These are phyloP conservation scores for Tulasnella sp. DNA, from an alignment of 768 basidiomycete species.

Conservation along the genomic window DNA sequence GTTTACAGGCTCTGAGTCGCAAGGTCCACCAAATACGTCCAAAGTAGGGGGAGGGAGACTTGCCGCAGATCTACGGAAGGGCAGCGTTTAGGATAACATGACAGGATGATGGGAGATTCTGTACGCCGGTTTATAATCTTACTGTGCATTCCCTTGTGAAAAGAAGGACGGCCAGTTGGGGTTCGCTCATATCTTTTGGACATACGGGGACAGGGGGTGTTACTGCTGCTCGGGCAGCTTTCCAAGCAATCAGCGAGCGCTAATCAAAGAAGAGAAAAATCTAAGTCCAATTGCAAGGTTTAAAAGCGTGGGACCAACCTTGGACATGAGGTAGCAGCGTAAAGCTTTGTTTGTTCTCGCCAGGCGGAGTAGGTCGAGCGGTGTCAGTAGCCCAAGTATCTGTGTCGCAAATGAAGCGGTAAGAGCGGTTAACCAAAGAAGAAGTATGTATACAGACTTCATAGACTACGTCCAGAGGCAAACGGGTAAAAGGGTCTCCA, in stretches of 20 bases:
- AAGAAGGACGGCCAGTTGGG: neutral
- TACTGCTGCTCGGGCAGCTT: neutral
- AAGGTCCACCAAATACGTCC: neutral
- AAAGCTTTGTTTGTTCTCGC: conserved; percentile 2
- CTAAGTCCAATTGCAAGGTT: no score
- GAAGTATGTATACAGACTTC: neutral
- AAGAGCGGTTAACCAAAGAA: neutral
- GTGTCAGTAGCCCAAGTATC: neutral
- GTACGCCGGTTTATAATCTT: neutral
- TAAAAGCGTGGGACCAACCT: neutral
- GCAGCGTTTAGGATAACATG: neutral
- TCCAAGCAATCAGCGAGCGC: neutral
- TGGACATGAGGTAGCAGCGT: neutral
- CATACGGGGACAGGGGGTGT: neutral
- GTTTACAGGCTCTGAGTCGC: neutral
- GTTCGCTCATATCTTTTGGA: neutral
- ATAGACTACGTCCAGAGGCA: conserved; percentile 14
- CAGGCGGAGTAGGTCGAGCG: neutral
- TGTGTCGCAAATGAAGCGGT: neutral
- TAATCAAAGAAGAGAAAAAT: no score
- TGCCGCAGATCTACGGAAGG: neutral
- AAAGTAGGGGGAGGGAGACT: neutral
- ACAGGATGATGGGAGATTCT: neutral
- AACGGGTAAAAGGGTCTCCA: neutral
- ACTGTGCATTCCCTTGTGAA: conserved; percentile 8